A percentile compares a stretch with the other conserved stretches of the same genome.
Evolutionary conservation across 257 asterid genomes (phyloP).

Genomic region (Nicotiana attenuata): DNA sequence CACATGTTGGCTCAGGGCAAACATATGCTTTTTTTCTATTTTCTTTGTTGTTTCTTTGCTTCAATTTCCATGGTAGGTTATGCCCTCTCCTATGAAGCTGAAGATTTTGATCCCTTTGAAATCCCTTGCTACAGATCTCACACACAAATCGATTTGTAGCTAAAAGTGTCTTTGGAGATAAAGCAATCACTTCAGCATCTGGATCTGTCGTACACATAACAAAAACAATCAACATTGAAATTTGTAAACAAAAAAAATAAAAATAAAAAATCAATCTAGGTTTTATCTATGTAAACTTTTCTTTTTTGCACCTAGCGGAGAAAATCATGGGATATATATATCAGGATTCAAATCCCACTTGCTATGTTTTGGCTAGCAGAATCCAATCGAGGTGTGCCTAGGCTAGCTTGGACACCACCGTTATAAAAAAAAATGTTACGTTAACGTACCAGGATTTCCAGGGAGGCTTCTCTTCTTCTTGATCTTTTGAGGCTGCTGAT

Average conservation of each 20-base stretch:
- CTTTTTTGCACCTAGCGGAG: not conserved
- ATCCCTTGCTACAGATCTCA: constrained; percentile 91
- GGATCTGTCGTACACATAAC: constrained; percentile 43
- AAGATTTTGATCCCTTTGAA: constrained; percentile 89
- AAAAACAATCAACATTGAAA: not conserved
- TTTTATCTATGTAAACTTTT: not conserved
- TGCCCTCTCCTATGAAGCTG: constrained; percentile 89
- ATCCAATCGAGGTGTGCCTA: not conserved
- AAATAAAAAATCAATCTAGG: not conserved
- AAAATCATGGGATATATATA: not conserved
- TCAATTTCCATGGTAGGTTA: constrained; percentile 85
- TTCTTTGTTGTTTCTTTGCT: constrained; percentile 65
- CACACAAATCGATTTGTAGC: constrained; percentile 79
- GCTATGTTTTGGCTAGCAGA: not conserved
- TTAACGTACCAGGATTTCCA: constrained; percentile 66
- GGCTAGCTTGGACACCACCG: not conserved
- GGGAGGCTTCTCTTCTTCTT: constrained; percentile 85
- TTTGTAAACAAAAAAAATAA: not conserved
- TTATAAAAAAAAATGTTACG: not conserved
- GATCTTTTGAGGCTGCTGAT: constrained; percentile 37
- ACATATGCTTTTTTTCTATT: constrained; percentile 62
- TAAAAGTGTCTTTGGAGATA: constrained; percentile 66
- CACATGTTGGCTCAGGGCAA: constrained; percentile 71
- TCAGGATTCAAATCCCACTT: not conserved
- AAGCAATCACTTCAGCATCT: constrained; percentile 81